A percentile compares a stretch with the other conserved stretches of the same genome.
Conservation (phyloP, 2,329 filamentous ascomycete genomes). For the Raffaelea albimanens region DNA sequence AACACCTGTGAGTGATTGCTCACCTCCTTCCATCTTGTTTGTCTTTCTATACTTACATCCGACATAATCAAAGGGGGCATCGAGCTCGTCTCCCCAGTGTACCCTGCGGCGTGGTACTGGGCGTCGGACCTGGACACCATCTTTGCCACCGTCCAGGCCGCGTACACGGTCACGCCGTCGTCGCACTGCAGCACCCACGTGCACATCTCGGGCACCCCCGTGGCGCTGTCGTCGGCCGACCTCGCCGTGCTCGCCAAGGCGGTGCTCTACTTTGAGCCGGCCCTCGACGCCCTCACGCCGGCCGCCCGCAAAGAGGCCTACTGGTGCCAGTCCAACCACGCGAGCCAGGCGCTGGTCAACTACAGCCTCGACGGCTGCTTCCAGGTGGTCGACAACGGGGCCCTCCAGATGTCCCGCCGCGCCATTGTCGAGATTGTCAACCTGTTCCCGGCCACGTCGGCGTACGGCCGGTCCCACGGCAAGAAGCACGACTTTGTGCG, state of each 20-base stretch:
- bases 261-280: conserved; percentile 23
- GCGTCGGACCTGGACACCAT: conserved; percentile 20
- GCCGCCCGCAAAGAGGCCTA: conserved; percentile 16
- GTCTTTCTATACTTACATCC: not conserved
- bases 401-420: not conserved
- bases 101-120: conserved; percentile 19
- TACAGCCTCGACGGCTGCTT: conserved; percentile 16
- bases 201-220: conserved; percentile 21
- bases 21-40: not conserved
- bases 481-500: conserved; percentile 24
- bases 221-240: conserved; percentile 14
- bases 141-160: conserved; percentile 18
- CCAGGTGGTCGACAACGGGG: conserved; percentile 15
- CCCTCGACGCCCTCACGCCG: conserved; percentile 23
- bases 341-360: conserved; percentile 15
- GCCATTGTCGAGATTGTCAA: conserved; percentile 20
- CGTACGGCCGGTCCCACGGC: conserved; percentile 21
- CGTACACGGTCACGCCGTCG: conserved; percentile 17
- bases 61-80: conserved; percentile 4
- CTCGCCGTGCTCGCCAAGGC: conserved; percentile 21
- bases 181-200: conserved; percentile 27
- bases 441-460: conserved; percentile 19
- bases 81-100: conserved; percentile 24
- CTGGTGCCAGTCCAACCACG: conserved; percentile 27
- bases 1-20: conserved; percentile 18